Percentiles rank a stretch among this genome's conserved stretches.
Evolutionary conservation across 306 rosid genomes (phyloP).

Genomic region (Vachellia pachyceras): DNA sequence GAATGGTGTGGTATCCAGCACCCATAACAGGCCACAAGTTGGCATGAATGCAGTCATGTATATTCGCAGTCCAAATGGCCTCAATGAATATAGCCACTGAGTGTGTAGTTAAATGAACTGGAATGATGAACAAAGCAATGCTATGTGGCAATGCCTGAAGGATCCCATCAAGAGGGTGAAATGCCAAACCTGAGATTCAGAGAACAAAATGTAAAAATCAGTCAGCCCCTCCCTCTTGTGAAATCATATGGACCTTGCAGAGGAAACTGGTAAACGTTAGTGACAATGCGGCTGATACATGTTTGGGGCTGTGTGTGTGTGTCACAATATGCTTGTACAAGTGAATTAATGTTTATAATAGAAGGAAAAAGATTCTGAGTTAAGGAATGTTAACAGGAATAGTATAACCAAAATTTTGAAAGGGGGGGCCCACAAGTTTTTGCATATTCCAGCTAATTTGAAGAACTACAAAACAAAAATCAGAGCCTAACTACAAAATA

Average conservation of each 20-base stretch:
- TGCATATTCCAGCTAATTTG: neutral
- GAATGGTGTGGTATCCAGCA: slow-evolving; percentile 96
- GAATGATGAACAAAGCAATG: slow-evolving; percentile 67
- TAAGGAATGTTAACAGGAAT: neutral
- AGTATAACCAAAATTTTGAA: neutral
- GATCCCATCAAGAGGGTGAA: slow-evolving; percentile 93
- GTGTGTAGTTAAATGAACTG: slow-evolving; percentile 78
- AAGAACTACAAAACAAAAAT: slow-evolving; percentile 5
- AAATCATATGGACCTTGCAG: neutral
- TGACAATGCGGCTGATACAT: neutral
- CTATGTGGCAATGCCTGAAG: slow-evolving; percentile 86
- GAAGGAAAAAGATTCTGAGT: neutral
- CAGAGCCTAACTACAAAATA: neutral
- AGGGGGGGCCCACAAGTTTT: neutral
- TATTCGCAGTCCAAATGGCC: slow-evolving; percentile 87
- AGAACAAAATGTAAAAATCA: neutral
- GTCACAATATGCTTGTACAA: neutral
- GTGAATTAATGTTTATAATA: neutral
- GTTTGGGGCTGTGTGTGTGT: neutral
- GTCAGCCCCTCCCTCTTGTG: slow-evolving; percentile 12
- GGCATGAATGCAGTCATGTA: slow-evolving; percentile 83
- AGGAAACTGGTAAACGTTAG: neutral
- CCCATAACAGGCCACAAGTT: slow-evolving; percentile 94
- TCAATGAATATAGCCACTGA: slow-evolving; percentile 64
- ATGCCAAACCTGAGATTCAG: slow-evolving; percentile 82